Percentiles rank a stretch among this genome's conserved stretches.
These are phyloP conservation scores for Candida dubliniensis DNA, from an alignment of 1,139 yeast genomes.

Conservation along the genomic window DNA sequence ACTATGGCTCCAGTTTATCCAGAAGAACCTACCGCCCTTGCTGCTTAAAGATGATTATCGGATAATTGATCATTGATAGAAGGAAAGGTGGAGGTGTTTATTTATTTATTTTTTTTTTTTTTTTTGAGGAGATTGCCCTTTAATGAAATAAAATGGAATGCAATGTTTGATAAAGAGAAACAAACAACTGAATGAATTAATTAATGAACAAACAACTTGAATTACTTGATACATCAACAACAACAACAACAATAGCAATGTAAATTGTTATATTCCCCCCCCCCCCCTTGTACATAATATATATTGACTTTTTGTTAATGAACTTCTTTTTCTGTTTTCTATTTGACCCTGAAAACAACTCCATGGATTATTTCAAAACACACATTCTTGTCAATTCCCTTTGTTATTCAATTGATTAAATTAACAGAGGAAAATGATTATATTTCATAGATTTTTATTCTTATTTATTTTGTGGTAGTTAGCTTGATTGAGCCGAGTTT, in stretches of 20 bases:
- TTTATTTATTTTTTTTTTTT: no score
- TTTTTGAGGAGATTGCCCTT: no score
- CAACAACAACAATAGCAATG: not conserved
- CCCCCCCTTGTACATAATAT: slow-evolving; percentile 3
- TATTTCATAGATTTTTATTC: not conserved
- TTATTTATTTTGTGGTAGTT: not conserved
- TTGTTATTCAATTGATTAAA: not conserved
- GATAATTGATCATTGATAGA: not conserved
- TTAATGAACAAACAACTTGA: no score
- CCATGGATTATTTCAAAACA: no score
- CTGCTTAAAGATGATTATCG: slow-evolving; percentile 31
- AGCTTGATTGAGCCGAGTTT: not conserved
- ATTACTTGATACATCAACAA: not conserved
- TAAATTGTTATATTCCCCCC: not conserved
- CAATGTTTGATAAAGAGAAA: no score
- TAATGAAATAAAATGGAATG: no score
- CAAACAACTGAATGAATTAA: no score
- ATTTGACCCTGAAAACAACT: no score
- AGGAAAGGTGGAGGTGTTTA: not conserved
- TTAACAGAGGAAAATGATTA: no score
- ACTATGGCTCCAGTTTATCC: slow-evolving; percentile 79
- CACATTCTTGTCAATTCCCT: no score
- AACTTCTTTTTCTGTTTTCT: not conserved
- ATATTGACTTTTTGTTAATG: not conserved
- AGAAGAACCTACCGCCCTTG: slow-evolving; percentile 53